A percentile compares a stretch with the other conserved stretches of the same genome.
phyloP scores from a whole-genome alignment of 192 early-diverging fungal genomes.

The Entomortierella lignicola region DNA sequence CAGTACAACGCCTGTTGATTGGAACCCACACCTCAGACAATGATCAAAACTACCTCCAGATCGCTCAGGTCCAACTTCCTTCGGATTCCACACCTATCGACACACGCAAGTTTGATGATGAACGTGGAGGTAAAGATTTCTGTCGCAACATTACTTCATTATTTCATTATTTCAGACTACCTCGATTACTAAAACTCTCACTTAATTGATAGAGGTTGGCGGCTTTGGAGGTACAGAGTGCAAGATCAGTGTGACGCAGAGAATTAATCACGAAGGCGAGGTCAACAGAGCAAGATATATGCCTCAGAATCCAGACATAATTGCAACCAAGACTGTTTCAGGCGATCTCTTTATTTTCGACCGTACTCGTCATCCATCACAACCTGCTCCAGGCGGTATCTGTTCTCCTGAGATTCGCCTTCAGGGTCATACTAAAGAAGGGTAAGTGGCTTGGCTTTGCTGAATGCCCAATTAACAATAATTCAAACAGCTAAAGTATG shows the following conservation, averaged over 20 bases:
- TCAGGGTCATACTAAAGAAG: conserved; percentile 92
- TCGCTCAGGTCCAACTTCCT: conserved; percentile 91
- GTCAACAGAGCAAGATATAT: conserved; percentile 99
- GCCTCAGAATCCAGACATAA: conserved; percentile 94
- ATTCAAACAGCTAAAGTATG: background rate
- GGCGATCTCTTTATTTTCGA: conserved; percentile 99
- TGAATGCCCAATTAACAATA: background rate
- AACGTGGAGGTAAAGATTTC: conserved; percentile 69
- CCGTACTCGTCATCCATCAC: conserved; percentile 87
- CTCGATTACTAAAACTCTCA: background rate
- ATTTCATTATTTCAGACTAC: background rate
- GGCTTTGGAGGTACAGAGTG: conserved; percentile 85
- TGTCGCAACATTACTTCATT: background rate
- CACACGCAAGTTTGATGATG: conserved; percentile 74
- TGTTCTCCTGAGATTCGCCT: conserved; percentile 91
- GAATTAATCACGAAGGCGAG: conserved; percentile 97
- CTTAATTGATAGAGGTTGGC: conserved; percentile 69
- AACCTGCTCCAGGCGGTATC: conserved; percentile 77
- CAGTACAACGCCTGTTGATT: conserved; percentile 87
- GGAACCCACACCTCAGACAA: conserved; percentile 98
- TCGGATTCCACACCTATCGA: conserved; percentile 71
- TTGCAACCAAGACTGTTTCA: conserved; percentile 91
- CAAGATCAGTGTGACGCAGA: conserved; percentile 86
- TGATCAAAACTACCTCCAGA: conserved; percentile 97
- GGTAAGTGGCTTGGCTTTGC: conserved; percentile 60